Evolutionary conservation across 345 rosid genomes (phyloP), one percentile per base, ranked within the genome.

Genomic region (Salix brachista): DNA sequence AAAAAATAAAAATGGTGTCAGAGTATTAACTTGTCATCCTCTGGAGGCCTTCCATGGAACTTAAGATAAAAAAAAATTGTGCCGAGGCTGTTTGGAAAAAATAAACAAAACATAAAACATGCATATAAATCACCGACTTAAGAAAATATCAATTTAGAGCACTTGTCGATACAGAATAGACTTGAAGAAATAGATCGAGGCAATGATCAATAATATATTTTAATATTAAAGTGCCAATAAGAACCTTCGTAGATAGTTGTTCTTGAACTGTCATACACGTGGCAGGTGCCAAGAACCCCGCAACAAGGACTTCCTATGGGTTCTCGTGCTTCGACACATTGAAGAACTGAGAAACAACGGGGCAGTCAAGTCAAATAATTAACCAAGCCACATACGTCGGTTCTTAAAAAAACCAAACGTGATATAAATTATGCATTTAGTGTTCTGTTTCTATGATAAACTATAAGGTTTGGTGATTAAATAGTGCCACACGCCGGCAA

Each of bases 241-340:
- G 42, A 48, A 30, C 18, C 10, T 67, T 56, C 26, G 10, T 41
- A 52, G 0, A 58, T 78, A 16, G 81, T 72, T 84, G 80, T 60
- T 65, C 65, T 77, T 78, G 79, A 87, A 73, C 85, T 85, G 88
- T 81, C 86, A 81, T 12, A 75, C 84, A 79, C 84, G 85, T 85
- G 84, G 76, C 85, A 80, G 61, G 39, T 79, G 85, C 56, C 84
- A 73, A 79, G 41, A 3, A 17, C 64, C 69, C 68, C 30, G 73
- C 74, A 70, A 69, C 79, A 46, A 18, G 54, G 34, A 12, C 70
- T 73, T 75, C 44, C 32, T 23, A 37, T 74, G 79, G 80, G 79
- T 65, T 80, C 80, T 69, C 41, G 80, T 50, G 60, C 68, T 73
- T 80, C 11, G 83, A 76, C 83, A 70, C 70, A 17, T 30, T 48